Conservation (phyloP, 2,329 filamentous ascomycete genomes). For the Trichoderma brevicompactum region DNA sequence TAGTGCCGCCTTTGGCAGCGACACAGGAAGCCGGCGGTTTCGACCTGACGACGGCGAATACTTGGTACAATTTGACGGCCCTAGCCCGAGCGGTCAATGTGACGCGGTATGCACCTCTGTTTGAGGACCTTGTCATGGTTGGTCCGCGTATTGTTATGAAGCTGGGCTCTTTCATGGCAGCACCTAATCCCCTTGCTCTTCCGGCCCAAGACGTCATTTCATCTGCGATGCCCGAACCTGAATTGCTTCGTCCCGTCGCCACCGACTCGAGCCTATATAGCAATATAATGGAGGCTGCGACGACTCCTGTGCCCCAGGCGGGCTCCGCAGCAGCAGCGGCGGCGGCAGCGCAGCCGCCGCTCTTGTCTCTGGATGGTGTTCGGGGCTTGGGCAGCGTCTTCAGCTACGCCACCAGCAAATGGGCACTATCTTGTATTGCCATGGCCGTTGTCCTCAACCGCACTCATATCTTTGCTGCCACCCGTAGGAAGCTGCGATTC, state of each 20-base stretch:
- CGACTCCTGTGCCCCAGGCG: conserved; percentile 27
- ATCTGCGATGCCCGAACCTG: conserved; percentile 33
- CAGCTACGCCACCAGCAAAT: conserved; percentile 87
- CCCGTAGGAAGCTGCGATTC: conserved; percentile 76
- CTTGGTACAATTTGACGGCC: conserved; percentile 57
- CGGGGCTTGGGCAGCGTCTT: conserved; percentile 84
- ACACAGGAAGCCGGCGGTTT: conserved; percentile 12
- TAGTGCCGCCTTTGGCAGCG: conserved; percentile 27
- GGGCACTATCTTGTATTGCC: conserved; percentile 85
- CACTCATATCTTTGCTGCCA: conserved; percentile 91
- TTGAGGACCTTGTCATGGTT: conserved; percentile 70
- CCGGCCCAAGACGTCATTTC: conserved; percentile 44
- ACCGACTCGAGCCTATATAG: conserved; percentile 36
- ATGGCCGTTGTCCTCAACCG: conserved; percentile 88
- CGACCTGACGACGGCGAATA: conserved; percentile 18
- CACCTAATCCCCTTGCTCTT: conserved; percentile 64
- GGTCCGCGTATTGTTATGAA: conserved; percentile 72
- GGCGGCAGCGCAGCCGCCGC: conserved; percentile 44
- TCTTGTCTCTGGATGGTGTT: conserved; percentile 61
- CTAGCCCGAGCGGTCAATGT: conserved; percentile 60
- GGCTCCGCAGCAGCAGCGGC: conserved; percentile 33
- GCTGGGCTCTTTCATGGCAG: conserved; percentile 65
- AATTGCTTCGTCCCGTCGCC: conserved; percentile 34
- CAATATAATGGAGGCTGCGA: conserved; percentile 40
- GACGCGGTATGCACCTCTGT: conserved; percentile 63